Percentiles rank a stretch among this genome's conserved stretches.
Evolutionary conservation across 78 protist species (phyloP).

Genomic region (Thecamonas trahens): DNA sequence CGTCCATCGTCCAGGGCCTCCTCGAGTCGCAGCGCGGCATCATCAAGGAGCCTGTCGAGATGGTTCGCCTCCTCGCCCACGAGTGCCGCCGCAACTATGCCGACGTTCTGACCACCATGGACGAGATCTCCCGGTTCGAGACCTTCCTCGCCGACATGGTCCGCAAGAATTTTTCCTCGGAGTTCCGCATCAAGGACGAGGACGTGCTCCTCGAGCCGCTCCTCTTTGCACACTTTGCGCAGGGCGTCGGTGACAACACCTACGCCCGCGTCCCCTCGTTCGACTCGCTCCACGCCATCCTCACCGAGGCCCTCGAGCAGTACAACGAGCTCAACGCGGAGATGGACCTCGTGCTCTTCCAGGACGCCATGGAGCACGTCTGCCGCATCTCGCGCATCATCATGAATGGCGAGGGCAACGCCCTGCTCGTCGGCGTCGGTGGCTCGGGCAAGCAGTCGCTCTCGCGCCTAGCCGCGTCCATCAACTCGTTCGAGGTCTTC

Average conservation of each 20-base stretch:
- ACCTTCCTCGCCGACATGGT: not conserved
- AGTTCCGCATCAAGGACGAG: constrained; percentile 7
- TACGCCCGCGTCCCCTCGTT: constrained; percentile 2
- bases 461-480: constrained; percentile 77
- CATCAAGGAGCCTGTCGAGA: not conserved
- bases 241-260: constrained; percentile 6
- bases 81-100: constrained; percentile 56
- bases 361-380: constrained; percentile 76
- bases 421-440: constrained; percentile 88
- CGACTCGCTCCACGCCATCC: not conserved
- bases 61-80: constrained; percentile 52
- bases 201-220: constrained; percentile 13
- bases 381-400: constrained; percentile 72
- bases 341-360: constrained; percentile 74
- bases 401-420: constrained; percentile 77
- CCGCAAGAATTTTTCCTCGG: not conserved
- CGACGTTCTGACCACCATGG: constrained; percentile 48
- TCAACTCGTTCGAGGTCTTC: constrained; percentile 44
- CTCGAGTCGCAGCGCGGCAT: not conserved
- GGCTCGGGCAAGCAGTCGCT: constrained; percentile 88
- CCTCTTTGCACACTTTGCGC: constrained; percentile 22
- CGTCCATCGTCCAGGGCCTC: constrained; percentile 51
- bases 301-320: constrained; percentile 22
- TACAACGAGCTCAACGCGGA: constrained; percentile 50
- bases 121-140: constrained; percentile 27